Percentiles rank a stretch among this genome's conserved stretches.
Conservation (phyloP, 2,329 filamentous ascomycete species). For the Penicillium corylophilum region DNA sequence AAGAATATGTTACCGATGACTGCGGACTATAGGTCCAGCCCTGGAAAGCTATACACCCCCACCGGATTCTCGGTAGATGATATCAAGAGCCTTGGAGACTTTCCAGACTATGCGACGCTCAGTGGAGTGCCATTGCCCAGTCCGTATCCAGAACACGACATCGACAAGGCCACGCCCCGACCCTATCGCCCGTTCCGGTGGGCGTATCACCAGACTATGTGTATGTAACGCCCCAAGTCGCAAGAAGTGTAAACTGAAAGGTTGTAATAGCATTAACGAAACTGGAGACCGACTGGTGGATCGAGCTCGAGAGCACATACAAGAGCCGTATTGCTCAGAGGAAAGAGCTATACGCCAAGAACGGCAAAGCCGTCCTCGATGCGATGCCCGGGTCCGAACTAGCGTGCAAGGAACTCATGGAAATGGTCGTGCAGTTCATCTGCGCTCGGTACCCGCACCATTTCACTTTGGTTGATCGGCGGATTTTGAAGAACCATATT, state of each 20-base stretch:
- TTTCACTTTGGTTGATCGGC: conserved; percentile 60
- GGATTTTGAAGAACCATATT: conserved; percentile 66
- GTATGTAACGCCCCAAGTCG: conserved; percentile 52
- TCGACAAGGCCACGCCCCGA: conserved; percentile 65
- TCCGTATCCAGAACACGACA: conserved; percentile 64
- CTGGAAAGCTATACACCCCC: conserved; percentile 53
- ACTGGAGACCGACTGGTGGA: conserved; percentile 79
- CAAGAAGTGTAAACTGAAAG: background rate
- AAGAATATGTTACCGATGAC: conserved; percentile 43
- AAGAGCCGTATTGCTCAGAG: conserved; percentile 66
- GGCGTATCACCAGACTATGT: conserved; percentile 89
- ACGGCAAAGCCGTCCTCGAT: conserved; percentile 65
- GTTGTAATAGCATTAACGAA: conserved; percentile 65
- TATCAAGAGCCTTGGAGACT: conserved; percentile 68
- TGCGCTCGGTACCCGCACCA: conserved; percentile 73
- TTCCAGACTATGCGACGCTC: conserved; percentile 74
- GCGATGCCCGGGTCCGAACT: conserved; percentile 72
- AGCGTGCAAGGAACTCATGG: conserved; percentile 82
- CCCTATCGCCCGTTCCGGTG: conserved; percentile 81
- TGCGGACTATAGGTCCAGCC: conserved; percentile 38
- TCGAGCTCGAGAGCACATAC: conserved; percentile 81
- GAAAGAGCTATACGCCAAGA: conserved; percentile 60
- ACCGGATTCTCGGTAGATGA: conserved; percentile 71
- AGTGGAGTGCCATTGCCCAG: conserved; percentile 71
- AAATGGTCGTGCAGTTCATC: conserved; percentile 79